Evolutionary conservation across 805 yeast species (phyloP).

Genomic region (Schizosaccharomyces cryophilus): DNA sequence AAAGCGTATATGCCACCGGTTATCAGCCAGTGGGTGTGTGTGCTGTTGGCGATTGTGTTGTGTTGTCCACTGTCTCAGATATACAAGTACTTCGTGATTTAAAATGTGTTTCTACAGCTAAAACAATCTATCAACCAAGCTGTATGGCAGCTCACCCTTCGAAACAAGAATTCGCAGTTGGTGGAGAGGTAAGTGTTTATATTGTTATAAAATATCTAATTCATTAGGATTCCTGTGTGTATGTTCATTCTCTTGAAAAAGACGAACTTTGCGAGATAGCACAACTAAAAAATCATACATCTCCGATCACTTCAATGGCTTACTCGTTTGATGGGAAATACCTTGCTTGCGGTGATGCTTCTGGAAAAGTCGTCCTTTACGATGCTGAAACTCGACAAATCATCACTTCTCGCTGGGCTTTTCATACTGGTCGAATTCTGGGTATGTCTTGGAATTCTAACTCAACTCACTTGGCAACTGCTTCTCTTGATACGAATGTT

Average conservation of each 20-base stretch:
- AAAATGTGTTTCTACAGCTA: not conserved
- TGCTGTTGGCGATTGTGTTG: not conserved
- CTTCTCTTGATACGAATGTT: constrained; percentile 62
- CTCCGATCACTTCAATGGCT: constrained; percentile 10
- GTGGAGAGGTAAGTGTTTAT: not conserved
- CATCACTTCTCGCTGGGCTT: constrained; percentile 80
- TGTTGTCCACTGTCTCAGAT: not conserved
- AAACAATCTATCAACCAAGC: constrained; percentile 2
- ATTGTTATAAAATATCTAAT: not conserved
- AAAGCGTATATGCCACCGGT: not conserved
- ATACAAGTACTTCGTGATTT: not conserved
- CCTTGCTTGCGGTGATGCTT: constrained; percentile 64
- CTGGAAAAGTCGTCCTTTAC: constrained; percentile 68
- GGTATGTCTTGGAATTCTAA: constrained; percentile 59
- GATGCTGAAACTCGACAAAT: constrained; percentile 24
- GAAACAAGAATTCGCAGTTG: not conserved
- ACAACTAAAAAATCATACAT: not conserved
- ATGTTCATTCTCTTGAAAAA: not conserved
- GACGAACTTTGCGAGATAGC: not conserved
- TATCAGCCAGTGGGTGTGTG: not conserved
- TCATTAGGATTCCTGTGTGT: not conserved
- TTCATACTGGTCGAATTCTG: constrained; percentile 65
- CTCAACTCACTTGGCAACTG: constrained; percentile 48
- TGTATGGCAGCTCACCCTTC: not conserved
- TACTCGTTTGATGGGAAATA: constrained; percentile 45